Evolutionary conservation across 805 yeast species (phyloP), one percentile per base, ranked within the genome.

Genomic region (Saccharomycopsis selenospora): DNA sequence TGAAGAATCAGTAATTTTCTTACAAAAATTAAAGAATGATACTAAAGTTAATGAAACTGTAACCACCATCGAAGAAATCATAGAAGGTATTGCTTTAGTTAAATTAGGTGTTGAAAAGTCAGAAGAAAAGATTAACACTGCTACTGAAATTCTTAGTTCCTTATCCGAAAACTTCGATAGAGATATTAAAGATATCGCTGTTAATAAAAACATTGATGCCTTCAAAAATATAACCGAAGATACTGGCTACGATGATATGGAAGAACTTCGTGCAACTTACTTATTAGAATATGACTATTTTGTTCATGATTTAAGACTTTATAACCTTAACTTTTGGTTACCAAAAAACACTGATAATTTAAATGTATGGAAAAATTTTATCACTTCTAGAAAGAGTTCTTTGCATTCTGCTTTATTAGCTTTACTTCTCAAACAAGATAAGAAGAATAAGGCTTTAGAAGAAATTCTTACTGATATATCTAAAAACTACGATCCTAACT

Each of bases 151-250:
- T 14, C 60, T 87, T 44, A 62, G 64, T 2, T 64, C 65, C 3
- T 67, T 90, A 65, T 62, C 70, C 6, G 59, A 68, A 2, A 74
- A 75, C n/a, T 89, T 85, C 64, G 86, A 88, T 57, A 86, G 85
- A 43, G 84, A 88, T 58, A 78, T 88, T 66, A 88, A 90, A 60
- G 96, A 90, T 64, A 77, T 79, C 5, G 95, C 90, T 0, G 96
- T 90, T 17, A 87, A 87, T 61, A 74, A 70, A 18, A 80, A 90
- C 1, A 80, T 88, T 14, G 67, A 74, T 17, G 66, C 67, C 10
- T 83, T 61, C 59, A 71, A 71, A 28, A 72, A 76, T 42, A 71
- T 53, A 23, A 47, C 56, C 49, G 29, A 54, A 30, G 58, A 14
- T 63, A 33, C 25, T 4, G 40, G 43, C 27, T 48, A 49, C 36